Conservation (phyloP, 345 rosid genomes). For the Balakata baccata region DNA sequence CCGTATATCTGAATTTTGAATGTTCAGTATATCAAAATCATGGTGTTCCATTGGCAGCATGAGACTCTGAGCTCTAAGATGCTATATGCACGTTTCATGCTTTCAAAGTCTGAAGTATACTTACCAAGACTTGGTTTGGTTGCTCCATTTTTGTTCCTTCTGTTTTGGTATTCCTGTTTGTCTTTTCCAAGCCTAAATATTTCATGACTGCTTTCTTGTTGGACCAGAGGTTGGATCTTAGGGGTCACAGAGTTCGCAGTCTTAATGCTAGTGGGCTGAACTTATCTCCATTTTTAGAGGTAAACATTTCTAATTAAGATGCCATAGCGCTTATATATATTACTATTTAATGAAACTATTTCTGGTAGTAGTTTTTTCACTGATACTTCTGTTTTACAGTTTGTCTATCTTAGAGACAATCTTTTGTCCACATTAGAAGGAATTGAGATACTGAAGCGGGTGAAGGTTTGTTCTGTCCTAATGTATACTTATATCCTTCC, state of each 20-base stretch:
- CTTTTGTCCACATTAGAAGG: constrained; percentile 83
- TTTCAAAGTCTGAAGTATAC: background rate
- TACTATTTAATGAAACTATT: constrained; percentile 1
- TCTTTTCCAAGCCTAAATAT: constrained; percentile 13
- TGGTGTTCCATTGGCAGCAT: background rate
- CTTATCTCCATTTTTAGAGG: constrained; percentile 86
- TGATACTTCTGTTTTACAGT: constrained; percentile 50
- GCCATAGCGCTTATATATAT: background rate
- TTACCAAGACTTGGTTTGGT: background rate
- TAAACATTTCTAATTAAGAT: constrained; percentile 26
- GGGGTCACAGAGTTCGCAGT: constrained; percentile 87
- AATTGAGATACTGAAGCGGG: constrained; percentile 84
- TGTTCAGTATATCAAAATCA: background rate
- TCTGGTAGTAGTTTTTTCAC: background rate
- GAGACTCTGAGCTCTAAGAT: background rate
- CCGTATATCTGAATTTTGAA: background rate
- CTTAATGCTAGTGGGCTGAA: constrained; percentile 76
- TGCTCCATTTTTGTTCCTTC: background rate
- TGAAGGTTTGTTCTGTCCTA: constrained; percentile 63
- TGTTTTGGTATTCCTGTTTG: background rate
- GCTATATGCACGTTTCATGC: background rate
- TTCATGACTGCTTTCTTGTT: constrained; percentile 22
- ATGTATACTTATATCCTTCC: background rate
- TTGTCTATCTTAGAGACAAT: constrained; percentile 97
- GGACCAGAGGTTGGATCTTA: constrained; percentile 84